Evolutionary conservation across 257 asterid species (phyloP).

Genomic region (Osmanthus fragrans): DNA sequence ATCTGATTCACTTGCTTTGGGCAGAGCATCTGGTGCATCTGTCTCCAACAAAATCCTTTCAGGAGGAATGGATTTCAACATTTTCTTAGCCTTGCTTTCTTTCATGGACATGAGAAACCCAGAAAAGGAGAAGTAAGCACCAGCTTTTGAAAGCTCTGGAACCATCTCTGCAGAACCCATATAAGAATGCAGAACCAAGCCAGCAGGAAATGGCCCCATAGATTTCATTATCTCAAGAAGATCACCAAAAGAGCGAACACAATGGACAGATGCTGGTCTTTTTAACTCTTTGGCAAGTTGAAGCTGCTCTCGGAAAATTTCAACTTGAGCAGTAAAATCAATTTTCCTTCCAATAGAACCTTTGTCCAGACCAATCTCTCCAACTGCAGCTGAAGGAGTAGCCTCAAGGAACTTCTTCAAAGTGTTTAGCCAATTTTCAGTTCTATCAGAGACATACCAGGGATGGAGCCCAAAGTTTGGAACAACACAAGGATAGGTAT

Average conservation of each 20-base stretch:
- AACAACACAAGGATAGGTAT: slow-evolving; percentile 55
- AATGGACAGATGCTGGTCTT: slow-evolving; percentile 85
- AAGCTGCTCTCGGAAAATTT: slow-evolving; percentile 75
- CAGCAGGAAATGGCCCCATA: slow-evolving; percentile 81
- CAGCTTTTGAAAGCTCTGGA: slow-evolving; percentile 67
- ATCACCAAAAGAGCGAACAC: slow-evolving; percentile 92
- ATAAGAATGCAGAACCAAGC: slow-evolving; percentile 79
- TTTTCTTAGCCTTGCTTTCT: slow-evolving; percentile 85
- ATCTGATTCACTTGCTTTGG: slow-evolving; percentile 32
- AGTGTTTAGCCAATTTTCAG: slow-evolving; percentile 66
- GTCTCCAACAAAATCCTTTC: slow-evolving; percentile 96
- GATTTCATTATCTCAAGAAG: slow-evolving; percentile 76
- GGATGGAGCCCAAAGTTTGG: slow-evolving; percentile 95
- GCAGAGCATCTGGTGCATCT: slow-evolving; percentile 90
- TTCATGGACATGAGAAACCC: slow-evolving; percentile 91
- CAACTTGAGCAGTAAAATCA: slow-evolving; percentile 72
- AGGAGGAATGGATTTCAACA: slow-evolving; percentile 68
- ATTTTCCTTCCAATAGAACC: slow-evolving; percentile 69
- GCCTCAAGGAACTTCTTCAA: slow-evolving; percentile 58
- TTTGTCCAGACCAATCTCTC: slow-evolving; percentile 96
- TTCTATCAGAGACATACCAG: slow-evolving; percentile 68
- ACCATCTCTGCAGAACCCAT: slow-evolving; percentile 98
- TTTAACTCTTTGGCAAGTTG: slow-evolving; percentile 77
- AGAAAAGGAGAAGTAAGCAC: slow-evolving; percentile 92
- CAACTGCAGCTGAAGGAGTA: slow-evolving; percentile 86